Percentiles rank a stretch among this genome's conserved stretches.
These are phyloP conservation scores for Leucaena leucocephala DNA, from an alignment of 306 rosid species.

Conservation along the genomic window DNA sequence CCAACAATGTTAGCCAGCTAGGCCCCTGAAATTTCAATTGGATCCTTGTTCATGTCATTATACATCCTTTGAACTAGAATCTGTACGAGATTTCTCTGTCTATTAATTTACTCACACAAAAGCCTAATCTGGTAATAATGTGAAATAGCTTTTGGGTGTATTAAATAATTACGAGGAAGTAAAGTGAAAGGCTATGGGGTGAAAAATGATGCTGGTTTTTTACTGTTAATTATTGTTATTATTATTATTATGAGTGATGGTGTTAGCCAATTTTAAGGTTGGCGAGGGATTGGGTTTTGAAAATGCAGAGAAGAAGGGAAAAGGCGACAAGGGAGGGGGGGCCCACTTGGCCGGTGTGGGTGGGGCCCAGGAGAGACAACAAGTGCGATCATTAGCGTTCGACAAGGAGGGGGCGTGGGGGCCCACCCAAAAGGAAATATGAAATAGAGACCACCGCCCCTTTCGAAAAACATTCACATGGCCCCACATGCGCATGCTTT, in stretches of 20 bases:
- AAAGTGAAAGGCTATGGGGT: background rate
- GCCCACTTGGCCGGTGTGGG: conserved; percentile 38
- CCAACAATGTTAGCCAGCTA: conserved; percentile 7
- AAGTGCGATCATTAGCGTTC: conserved; percentile 36
- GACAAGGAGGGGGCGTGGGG: background rate
- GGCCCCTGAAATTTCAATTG: background rate
- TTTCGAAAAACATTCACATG: conserved; percentile 7
- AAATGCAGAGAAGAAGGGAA: background rate
- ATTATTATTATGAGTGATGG: background rate
- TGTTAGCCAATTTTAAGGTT: conserved; percentile 33
- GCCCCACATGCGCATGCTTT: conserved; percentile 50
- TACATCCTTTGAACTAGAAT: background rate
- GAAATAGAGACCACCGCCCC: background rate
- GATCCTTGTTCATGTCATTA: background rate
- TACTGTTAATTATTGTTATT: too few species aligned
- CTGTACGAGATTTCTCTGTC: background rate
- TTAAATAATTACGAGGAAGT: background rate
- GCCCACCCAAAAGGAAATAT: conserved; percentile 7
- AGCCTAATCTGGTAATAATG: background rate
- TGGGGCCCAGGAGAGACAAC: conserved; percentile 36
- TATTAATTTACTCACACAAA: background rate
- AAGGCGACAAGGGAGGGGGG: conserved; percentile 28
- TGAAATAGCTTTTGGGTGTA: background rate
- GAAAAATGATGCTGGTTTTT: background rate
- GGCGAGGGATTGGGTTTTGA: background rate